phyloP scores from a whole-genome alignment of 108 stramenopile genomes.

The Cyclotella choctawhatcheeana region DNA sequence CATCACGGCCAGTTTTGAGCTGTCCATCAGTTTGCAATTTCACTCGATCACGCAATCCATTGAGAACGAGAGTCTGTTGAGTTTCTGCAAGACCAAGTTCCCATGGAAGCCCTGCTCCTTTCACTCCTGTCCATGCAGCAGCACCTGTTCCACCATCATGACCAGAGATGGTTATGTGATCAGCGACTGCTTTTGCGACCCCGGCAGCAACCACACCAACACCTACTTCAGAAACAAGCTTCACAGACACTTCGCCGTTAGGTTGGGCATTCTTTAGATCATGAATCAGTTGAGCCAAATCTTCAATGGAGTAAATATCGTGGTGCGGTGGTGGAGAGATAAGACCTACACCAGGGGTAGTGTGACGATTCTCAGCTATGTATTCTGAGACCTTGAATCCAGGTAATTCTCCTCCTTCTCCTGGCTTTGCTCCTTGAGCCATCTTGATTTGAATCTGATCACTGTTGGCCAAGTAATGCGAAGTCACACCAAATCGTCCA shows the following conservation, averaged over 20 bases:
- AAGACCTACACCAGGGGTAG: constrained; percentile 93
- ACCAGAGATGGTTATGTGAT: constrained; percentile 93
- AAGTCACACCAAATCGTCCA: constrained; percentile 96
- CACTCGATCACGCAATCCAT: constrained; percentile 90
- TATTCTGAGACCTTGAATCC: constrained; percentile 95
- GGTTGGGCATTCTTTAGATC: constrained; percentile 96
- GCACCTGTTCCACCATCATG: constrained; percentile 97
- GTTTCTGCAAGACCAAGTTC: constrained; percentile 96
- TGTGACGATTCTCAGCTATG: constrained; percentile 92
- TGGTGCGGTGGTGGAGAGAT: constrained; percentile 97
- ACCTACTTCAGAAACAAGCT: constrained; percentile 99
- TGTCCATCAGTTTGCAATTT: constrained; percentile 95
- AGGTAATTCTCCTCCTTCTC: constrained; percentile 96
- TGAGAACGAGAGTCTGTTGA: constrained; percentile 93
- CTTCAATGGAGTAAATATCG: constrained; percentile 97
- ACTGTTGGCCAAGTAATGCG: constrained; percentile 93
- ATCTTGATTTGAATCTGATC: constrained; percentile 99
- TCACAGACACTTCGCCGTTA: constrained; percentile 94
- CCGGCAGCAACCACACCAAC: constrained; percentile 96
- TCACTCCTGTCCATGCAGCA: constrained; percentile 94
- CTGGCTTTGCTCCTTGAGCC: constrained; percentile 98
- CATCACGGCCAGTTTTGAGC: constrained; percentile 94
- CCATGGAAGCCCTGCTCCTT: constrained; percentile 94
- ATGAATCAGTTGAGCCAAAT: constrained; percentile 96
- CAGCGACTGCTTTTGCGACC: constrained; percentile 95